Percentiles rank a stretch among this genome's conserved stretches.
These are phyloP conservation scores for Sugiyamaella qingdaonensis DNA, from an alignment of 805 yeast genomes.

Conservation along the genomic window DNA sequence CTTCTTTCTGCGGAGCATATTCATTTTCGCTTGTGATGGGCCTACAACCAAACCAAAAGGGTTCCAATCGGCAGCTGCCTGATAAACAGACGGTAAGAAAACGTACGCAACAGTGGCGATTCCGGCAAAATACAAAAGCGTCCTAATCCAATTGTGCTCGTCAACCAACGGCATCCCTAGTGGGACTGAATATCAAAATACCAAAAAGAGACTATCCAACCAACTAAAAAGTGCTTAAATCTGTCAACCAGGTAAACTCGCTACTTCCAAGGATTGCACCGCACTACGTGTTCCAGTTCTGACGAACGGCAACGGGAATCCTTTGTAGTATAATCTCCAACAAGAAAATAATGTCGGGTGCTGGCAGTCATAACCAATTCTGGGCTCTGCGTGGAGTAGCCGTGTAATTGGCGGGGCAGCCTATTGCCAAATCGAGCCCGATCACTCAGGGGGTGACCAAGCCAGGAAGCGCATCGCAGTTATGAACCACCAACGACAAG, in stretches of 20 bases:
- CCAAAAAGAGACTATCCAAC: no score
- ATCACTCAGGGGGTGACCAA: neutral
- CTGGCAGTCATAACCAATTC: no score
- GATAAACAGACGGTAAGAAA: conserved; percentile 9
- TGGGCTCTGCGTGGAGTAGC: neutral
- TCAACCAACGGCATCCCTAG: conserved; percentile 1
- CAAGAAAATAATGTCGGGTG: no score
- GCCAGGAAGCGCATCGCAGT: no score
- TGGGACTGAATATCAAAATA: neutral
- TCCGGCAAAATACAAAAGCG: conserved; percentile 1
- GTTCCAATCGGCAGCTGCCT: neutral
- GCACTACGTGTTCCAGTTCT: no score
- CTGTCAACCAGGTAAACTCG: no score
- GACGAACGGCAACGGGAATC: no score
- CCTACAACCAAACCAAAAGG: conserved; percentile 6
- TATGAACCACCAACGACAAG: no score
- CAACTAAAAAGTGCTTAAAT: neutral
- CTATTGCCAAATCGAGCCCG: neutral
- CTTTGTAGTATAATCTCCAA: no score
- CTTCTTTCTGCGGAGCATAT: conserved; percentile 30
- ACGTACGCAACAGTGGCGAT: conserved; percentile 11
- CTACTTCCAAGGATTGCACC: no score
- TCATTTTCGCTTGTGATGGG: conserved; percentile 10
- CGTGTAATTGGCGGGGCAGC: neutral
- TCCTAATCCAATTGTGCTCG: conserved; percentile 1